These are phyloP conservation scores for Udeniomyces megalosporus DNA, from an alignment of 768 basidiomycete genomes.

Conservation along the genomic window DNA sequence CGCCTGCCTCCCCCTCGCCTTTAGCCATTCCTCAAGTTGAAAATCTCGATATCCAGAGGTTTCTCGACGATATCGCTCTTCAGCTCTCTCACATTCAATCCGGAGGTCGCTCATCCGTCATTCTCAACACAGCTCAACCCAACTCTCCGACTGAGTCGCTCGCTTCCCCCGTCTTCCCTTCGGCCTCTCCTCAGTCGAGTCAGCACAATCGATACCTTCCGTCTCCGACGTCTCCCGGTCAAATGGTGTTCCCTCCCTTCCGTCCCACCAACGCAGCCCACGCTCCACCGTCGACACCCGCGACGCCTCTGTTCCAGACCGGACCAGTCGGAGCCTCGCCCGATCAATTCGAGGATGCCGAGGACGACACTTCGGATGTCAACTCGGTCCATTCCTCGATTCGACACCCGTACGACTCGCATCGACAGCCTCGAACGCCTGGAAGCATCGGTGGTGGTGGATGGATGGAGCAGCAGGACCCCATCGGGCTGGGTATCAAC, in stretches of 20 bases:
- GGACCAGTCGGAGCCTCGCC: not conserved
- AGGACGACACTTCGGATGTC: constrained; percentile 30
- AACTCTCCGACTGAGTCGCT: constrained; percentile 20
- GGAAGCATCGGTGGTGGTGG: constrained; percentile 9
- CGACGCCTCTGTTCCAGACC: not conserved
- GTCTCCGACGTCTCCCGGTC: constrained; percentile 22
- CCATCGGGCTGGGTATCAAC: constrained; percentile 26
- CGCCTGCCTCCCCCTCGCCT: constrained; percentile 25
- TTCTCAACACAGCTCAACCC: constrained; percentile 15
- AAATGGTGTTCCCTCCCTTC: constrained; percentile 14
- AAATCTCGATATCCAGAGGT: constrained; percentile 60
- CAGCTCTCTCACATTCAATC: constrained; percentile 49
- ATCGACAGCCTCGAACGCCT: not conserved
- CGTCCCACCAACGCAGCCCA: constrained; percentile 6
- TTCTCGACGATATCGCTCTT: constrained; percentile 70
- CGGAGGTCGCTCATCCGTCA: constrained; percentile 39
- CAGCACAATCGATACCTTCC: constrained; percentile 21
- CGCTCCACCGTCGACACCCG: constrained; percentile 6
- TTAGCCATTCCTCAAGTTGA: constrained; percentile 53
- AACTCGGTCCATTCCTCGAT: constrained; percentile 22
- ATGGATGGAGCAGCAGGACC: constrained; percentile 4
- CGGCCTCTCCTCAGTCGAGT: not conserved
- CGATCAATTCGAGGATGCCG: constrained; percentile 31
- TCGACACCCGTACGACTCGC: not conserved
- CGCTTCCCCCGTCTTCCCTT: not conserved